Conservation (phyloP, 331 rosid genomes). For the Ulmus americana region DNA sequence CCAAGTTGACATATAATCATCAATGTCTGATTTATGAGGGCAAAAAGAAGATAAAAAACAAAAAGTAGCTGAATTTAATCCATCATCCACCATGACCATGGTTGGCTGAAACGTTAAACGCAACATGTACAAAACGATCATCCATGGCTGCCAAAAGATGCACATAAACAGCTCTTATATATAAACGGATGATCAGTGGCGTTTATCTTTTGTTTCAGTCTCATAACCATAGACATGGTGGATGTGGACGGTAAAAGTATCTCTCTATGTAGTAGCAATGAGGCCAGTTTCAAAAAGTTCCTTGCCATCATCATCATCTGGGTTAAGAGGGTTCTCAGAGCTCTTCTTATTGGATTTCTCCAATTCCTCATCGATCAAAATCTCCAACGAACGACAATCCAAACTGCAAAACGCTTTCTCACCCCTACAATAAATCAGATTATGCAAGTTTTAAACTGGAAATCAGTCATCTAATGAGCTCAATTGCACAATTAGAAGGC, state of each 20-base stretch:
- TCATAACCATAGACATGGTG: conserved; percentile 28
- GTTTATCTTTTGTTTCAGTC: conserved; percentile 22
- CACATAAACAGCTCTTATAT: conserved; percentile 56
- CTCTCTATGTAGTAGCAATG: conserved; percentile 36
- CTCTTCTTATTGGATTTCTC: conserved; percentile 37
- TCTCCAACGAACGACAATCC: conserved; percentile 63
- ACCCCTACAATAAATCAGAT: conserved; percentile 51
- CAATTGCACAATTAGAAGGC: neutral
- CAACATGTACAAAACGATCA: conserved; percentile 85
- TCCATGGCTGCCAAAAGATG: conserved; percentile 82
- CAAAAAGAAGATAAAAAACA: conserved; percentile 7
- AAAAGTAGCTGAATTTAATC: conserved; percentile 32
- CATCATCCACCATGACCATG: conserved; percentile 46
- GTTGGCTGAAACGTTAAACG: conserved; percentile 41
- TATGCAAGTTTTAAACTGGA: conserved; percentile 6
- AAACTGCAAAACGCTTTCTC: conserved; percentile 84
- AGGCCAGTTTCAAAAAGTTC: conserved; percentile 42
- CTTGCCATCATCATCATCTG: conserved; percentile 29
- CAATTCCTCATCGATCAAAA: conserved; percentile 60
- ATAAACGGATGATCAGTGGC: conserved; percentile 60
- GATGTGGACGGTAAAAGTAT: conserved; percentile 6
- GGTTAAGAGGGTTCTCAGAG: conserved; percentile 31
- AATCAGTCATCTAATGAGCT: neutral
- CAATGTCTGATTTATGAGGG: conserved; percentile 30
- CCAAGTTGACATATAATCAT: conserved; percentile 31